These are phyloP conservation scores for Prunus dulcis DNA, from an alignment of 306 rosid genomes.

Conservation along the genomic window DNA sequence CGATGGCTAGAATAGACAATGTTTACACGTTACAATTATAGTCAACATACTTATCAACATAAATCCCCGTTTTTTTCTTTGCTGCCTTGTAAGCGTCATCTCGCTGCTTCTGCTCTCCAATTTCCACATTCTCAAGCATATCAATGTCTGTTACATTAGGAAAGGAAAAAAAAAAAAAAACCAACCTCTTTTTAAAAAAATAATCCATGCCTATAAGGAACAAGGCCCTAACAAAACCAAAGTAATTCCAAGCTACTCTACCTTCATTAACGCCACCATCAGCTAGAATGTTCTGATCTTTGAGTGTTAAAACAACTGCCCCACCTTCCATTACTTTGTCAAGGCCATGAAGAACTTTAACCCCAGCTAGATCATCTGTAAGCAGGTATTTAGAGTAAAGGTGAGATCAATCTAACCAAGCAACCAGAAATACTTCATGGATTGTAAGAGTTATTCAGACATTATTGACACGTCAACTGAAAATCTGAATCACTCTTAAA, in stretches of 20 bases:
- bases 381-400: slow-evolving; percentile 18
- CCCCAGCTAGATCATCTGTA: slow-evolving; percentile 72
- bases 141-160: slow-evolving; percentile 60
- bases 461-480: neutral
- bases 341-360: slow-evolving; percentile 92
- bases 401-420: neutral
- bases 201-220: slow-evolving; percentile 22
- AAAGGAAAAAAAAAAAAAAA: slow-evolving; percentile 29
- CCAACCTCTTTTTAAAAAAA: slow-evolving; percentile 25
- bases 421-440: neutral
- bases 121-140: slow-evolving; percentile 92
- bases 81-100: slow-evolving; percentile 88
- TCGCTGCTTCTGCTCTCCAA: slow-evolving; percentile 87
- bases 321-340: slow-evolving; percentile 96
- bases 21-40: neutral
- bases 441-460: neutral
- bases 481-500: neutral
- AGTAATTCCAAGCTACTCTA: slow-evolving; percentile 26
- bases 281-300: slow-evolving; percentile 85
- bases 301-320: slow-evolving; percentile 88
- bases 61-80: slow-evolving; percentile 76
- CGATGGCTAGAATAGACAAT: neutral
- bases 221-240: slow-evolving; percentile 18
- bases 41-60: slow-evolving; percentile 74
- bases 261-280: slow-evolving; percentile 87